phyloP scores from a whole-genome alignment of 345 rosid species.

The Carallia brachiata region DNA sequence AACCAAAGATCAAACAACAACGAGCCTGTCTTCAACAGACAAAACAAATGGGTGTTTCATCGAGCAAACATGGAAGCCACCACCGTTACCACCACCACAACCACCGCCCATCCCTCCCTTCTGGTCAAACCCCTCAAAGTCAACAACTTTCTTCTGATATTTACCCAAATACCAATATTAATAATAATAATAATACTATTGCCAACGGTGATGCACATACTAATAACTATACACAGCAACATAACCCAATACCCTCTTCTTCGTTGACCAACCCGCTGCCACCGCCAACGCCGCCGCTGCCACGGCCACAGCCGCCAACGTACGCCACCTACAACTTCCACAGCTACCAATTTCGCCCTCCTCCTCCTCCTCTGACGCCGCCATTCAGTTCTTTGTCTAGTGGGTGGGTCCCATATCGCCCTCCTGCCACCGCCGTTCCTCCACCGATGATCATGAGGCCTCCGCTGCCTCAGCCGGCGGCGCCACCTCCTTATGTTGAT shows the following conservation, averaged over 20 bases:
- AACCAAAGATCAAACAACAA: too few species aligned
- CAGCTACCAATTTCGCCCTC: background rate
- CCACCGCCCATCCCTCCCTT: background rate
- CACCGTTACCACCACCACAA: background rate
- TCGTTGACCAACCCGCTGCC: background rate
- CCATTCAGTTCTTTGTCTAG: background rate
- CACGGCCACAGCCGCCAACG: background rate
- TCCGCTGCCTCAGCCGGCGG: background rate
- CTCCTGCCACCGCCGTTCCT: slow-evolving; percentile 5
- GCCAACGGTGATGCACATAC: background rate
- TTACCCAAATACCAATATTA: background rate
- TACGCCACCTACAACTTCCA: background rate
- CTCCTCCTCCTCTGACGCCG: slow-evolving; percentile 4
- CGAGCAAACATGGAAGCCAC: background rate
- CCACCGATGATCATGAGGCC: background rate
- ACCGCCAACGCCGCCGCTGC: background rate
- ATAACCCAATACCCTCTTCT: background rate
- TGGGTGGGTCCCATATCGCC: slow-evolving; percentile 3
- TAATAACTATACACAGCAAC: background rate
- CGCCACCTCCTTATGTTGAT: slow-evolving; percentile 33
- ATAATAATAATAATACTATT: background rate
- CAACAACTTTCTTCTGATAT: slow-evolving; percentile 1
- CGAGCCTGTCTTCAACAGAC: too few species aligned
- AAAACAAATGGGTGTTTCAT: slow-evolving; percentile 7
- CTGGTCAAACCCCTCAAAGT: background rate